A percentile compares a stretch with the other conserved stretches of the same genome.
Conservation (phyloP, 257 asterid genomes). For the Euphrasia confusa region DNA sequence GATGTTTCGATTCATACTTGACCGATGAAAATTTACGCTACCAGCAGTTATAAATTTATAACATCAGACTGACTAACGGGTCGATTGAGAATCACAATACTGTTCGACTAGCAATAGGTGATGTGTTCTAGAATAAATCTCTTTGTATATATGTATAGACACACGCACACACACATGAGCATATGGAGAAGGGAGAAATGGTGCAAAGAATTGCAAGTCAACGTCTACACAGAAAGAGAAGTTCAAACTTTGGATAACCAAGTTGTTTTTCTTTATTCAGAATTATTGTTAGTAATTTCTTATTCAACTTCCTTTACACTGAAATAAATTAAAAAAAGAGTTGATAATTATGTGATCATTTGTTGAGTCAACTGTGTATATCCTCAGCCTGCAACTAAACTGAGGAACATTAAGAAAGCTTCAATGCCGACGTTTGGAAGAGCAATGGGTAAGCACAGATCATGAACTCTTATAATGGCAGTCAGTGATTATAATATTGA, state of each 20-base stretch:
- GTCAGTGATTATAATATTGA: neutral
- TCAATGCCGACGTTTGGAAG: slow-evolving; percentile 29
- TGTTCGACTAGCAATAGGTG: too few relatives aligned
- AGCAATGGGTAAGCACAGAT: slow-evolving; percentile 27
- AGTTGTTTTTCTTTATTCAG: neutral
- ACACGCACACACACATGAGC: neutral
- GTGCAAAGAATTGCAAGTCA: neutral
- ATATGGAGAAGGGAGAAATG: too few relatives aligned
- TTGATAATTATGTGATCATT: slow-evolving; percentile 2
- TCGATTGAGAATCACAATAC: too few relatives aligned
- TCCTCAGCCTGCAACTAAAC: neutral
- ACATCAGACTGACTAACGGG: too few relatives aligned
- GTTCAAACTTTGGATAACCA: neutral
- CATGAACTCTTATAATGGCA: neutral
- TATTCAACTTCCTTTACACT: neutral
- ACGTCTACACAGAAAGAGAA: neutral
- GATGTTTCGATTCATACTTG: too few relatives aligned
- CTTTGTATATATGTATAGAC: too few relatives aligned
- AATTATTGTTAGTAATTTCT: neutral
- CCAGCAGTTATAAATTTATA: too few relatives aligned
- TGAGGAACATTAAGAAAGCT: neutral
- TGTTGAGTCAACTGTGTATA: neutral
- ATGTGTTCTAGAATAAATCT: too few relatives aligned
- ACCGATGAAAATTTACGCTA: too few relatives aligned
- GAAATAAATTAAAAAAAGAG: neutral